Evolutionary conservation across 257 asterid species (phyloP).

Genomic region (Echites panduratus): DNA sequence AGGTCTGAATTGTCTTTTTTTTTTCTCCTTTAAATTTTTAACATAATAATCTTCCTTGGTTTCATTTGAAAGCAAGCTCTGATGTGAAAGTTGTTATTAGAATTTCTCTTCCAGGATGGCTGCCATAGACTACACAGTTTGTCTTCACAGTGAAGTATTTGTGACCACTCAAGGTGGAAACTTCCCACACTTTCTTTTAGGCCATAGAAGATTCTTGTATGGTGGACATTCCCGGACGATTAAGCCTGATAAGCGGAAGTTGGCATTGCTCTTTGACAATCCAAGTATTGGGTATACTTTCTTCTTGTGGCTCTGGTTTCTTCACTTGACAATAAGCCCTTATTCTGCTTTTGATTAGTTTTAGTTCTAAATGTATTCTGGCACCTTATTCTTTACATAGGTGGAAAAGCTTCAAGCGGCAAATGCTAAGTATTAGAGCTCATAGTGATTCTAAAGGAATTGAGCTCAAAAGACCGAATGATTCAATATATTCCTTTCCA

Average conservation of each 20-base stretch:
- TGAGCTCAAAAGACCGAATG: slow-evolving; percentile 73
- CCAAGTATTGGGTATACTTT: slow-evolving; percentile 72
- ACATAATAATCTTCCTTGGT: slow-evolving; percentile 3
- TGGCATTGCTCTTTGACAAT: slow-evolving; percentile 69
- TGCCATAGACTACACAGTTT: slow-evolving; percentile 96
- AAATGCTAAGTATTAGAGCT: slow-evolving; percentile 71
- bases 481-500: slow-evolving; percentile 81
- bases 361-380: slow-evolving; percentile 3
- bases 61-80: slow-evolving; percentile 18
- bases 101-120: slow-evolving; percentile 97
- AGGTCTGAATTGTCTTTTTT: slow-evolving; percentile 42
- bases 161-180: slow-evolving; percentile 99
- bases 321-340: neutral
- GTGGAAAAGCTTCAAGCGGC: slow-evolving; percentile 91
- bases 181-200: slow-evolving; percentile 94
- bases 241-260: slow-evolving; percentile 87
- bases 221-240: slow-evolving; percentile 96
- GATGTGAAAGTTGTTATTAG: slow-evolving; percentile 48
- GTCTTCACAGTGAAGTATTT: slow-evolving; percentile 98
- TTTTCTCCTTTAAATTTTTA: neutral
- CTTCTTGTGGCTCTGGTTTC: slow-evolving; percentile 17
- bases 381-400: slow-evolving; percentile 34
- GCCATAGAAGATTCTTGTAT: slow-evolving; percentile 83
- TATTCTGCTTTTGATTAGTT: neutral
- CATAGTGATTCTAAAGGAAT: slow-evolving; percentile 94